These are phyloP conservation scores for Cicer yamashitae DNA, from an alignment of 306 rosid genomes.

Conservation along the genomic window DNA sequence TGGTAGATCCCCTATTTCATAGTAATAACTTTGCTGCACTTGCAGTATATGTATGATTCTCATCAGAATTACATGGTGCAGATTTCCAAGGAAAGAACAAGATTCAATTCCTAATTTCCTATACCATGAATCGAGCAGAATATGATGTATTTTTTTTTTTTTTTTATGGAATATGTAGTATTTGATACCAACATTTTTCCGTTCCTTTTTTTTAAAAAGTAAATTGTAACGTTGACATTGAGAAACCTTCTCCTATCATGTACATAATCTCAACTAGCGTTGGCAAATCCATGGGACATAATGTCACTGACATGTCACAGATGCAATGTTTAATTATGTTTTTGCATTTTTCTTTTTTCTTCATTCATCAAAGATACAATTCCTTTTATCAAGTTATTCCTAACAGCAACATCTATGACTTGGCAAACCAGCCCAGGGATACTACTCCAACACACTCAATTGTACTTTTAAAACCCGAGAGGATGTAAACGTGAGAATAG, in stretches of 20 bases:
- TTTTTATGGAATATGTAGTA: background rate
- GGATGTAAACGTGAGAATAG: slow-evolving; percentile 13
- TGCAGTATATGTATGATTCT: too few relatives aligned
- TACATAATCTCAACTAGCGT: slow-evolving; percentile 15
- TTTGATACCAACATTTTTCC: background rate
- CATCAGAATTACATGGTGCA: background rate
- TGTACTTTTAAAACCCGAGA: slow-evolving; percentile 4
- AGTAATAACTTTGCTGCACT: too few relatives aligned
- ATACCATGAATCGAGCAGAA: background rate
- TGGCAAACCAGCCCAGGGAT: slow-evolving; percentile 21
- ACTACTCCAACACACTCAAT: slow-evolving; percentile 7
- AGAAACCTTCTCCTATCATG: slow-evolving; percentile 2
- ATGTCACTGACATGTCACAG: background rate
- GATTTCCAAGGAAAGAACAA: background rate
- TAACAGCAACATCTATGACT: background rate
- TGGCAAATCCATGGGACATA: slow-evolving; percentile 4
- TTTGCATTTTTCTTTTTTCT: background rate
- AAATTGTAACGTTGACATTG: slow-evolving; percentile 1
- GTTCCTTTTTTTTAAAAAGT: slow-evolving; percentile 21
- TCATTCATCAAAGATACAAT: background rate
- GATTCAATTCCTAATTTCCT: background rate
- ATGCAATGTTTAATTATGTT: background rate
- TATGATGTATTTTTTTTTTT: background rate
- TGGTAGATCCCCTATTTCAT: too few relatives aligned
- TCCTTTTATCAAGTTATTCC: slow-evolving; percentile 17